Evolutionary conservation across 179 eudicot genomes (phyloP), one percentile per base, ranked within the genome.

Genomic region (Nepenthes alata): DNA sequence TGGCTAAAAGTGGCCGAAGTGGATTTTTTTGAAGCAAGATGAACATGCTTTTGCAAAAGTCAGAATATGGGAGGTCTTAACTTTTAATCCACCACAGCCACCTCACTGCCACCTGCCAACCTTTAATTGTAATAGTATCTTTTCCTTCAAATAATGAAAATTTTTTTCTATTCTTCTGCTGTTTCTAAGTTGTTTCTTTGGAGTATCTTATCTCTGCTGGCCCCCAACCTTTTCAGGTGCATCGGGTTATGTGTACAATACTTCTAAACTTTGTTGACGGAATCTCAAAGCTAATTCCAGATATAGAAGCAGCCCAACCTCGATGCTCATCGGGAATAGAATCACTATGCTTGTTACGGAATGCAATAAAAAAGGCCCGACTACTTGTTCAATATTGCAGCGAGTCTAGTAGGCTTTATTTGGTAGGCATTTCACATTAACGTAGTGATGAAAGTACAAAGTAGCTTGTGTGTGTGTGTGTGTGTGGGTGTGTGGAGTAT

Each of bases 221-320:
- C 25, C 25, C 25, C 25, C 25, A 25, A 25, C 25, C 25, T 25
- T 25, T 69, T 61, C 86, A 90, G 97, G 95, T 85, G 69, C 97
- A 90, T 75, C 76, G 67, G 60, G 77, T 54, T 49, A 81, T 90
- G 81, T 90, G 93, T 74, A 81, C 73, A 64, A 72, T 74, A 64
- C 74, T 87, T 61, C 58, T 74, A 57, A 67, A 56, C 47, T 60
- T 83, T 74, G 77, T 85, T 57, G 78, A 68, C 48, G 70, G 68
- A 63, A 69, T 87, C 67, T 69, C 75, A 37, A 77, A 57, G 44
- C 71, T 87, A 60, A 58, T 78, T 65, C 85, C 86, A 48, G 81
- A 74, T 51, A 83, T 87, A 58, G 97, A 90, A 80, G 93, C 83
- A 57, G 85, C 84, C 56, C 78, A 81, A 11, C 97, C 97, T 62